Conservation (phyloP, 108 stramenopile species). For the Conticribra weissflogii region DNA sequence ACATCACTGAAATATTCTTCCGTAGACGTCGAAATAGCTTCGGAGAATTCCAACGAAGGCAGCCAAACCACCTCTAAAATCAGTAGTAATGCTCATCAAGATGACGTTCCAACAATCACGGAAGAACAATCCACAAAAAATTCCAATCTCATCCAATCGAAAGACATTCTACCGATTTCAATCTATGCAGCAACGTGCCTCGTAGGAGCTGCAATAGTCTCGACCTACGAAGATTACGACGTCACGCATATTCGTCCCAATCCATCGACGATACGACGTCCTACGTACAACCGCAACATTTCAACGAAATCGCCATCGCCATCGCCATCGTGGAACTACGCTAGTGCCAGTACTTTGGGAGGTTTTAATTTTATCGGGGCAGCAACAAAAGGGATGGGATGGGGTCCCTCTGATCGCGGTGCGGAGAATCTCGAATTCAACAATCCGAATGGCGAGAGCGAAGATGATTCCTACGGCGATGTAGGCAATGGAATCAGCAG, state of each 20-base stretch:
- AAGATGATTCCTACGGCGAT: no score
- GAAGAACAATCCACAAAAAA: neutral
- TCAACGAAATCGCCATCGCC: no score
- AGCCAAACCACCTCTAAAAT: no score
- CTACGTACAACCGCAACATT: no score
- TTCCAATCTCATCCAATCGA: constrained; percentile 12
- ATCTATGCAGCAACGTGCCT: constrained; percentile 27
- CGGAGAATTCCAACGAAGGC: no score
- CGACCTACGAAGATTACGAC: constrained; percentile 55
- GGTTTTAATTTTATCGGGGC: constrained; percentile 35
- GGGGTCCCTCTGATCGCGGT: constrained; percentile 27
- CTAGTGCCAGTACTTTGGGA: no score
- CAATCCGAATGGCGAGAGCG: no score
- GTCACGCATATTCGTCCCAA: constrained; percentile 48
- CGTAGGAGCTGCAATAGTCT: constrained; percentile 23
- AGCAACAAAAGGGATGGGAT: constrained; percentile 49
- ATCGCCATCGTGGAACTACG: no score
- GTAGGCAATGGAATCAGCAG: no score
- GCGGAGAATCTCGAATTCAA: no score
- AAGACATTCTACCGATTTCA: constrained; percentile 25
- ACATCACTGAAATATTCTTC: neutral
- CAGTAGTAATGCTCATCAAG: no score
- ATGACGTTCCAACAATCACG: neutral
- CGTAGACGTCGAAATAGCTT: neutral
- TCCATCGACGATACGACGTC: constrained; percentile 41